A percentile compares a stretch with the other conserved stretches of the same genome.
phyloP scores from a whole-genome alignment of 2,329 filamentous ascomycete species.

The Botrytis hyacinthi region DNA sequence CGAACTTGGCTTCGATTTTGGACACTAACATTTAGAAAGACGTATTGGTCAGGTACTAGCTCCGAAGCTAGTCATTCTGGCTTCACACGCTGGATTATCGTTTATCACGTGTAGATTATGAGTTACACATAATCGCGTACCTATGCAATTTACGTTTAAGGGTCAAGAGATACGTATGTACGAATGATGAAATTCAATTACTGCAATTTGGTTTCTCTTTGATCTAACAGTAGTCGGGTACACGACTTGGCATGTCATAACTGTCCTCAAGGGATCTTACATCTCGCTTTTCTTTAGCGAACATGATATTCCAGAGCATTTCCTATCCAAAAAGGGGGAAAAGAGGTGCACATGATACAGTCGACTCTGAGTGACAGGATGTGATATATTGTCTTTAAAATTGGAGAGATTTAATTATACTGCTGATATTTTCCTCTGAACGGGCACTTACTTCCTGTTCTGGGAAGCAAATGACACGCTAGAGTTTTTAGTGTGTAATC shows the following conservation, averaged over 20 bases:
- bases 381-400: neutral
- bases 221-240: neutral
- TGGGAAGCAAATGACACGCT: neutral
- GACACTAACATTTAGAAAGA: neutral
- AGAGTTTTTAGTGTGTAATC: neutral
- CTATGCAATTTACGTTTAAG: accelerated
- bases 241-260: neutral
- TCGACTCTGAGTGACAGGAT: neutral
- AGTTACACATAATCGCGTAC: neutral
- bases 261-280: neutral
- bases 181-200: neutral
- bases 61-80: neutral
- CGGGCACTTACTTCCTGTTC: accelerated
- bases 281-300: neutral
- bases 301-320: neutral
- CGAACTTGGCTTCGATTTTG: accelerated
- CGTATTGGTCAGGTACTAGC: neutral
- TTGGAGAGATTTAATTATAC: neutral
- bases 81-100: neutral
- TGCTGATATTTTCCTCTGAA: neutral
- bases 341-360: no score
- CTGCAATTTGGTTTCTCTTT: neutral
- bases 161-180: neutral
- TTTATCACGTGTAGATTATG: no score
- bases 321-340: neutral